Evolutionary conservation across 129 eudicot species (phyloP).

Genomic region (Flaveria trinervia): DNA sequence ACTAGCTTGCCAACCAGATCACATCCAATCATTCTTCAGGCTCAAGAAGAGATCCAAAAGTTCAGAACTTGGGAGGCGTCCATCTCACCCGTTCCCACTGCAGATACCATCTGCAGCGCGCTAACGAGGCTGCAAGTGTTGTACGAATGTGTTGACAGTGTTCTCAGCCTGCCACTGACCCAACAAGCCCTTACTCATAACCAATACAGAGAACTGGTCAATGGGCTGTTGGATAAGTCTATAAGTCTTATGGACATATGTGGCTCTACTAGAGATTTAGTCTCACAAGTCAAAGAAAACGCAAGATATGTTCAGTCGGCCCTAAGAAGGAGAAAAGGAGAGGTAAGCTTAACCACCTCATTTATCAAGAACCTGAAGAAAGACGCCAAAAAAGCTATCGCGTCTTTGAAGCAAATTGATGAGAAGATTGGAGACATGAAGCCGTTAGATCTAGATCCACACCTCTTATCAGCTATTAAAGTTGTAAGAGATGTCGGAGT

Average conservation of each 20-base stretch:
- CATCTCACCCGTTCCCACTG: conserved; percentile 5
- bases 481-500: conserved; percentile 17
- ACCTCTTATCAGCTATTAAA: conserved; percentile 13
- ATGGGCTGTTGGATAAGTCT: conserved; percentile 18
- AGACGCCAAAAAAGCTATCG: conserved; percentile 14
- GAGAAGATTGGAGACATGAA: conserved; percentile 21
- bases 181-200: conserved; percentile 18
- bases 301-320: background rate
- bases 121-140: conserved; percentile 7
- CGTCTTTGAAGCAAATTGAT: conserved; percentile 14
- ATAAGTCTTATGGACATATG: conserved; percentile 18
- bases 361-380: conserved; percentile 19
- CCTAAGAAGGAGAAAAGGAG: conserved; percentile 9
- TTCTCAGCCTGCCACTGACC: conserved; percentile 12
- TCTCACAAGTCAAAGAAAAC: conserved; percentile 12
- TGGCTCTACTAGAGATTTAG: conserved; percentile 19
- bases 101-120: conserved; percentile 15
- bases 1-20: conserved; percentile 11
- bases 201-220: conserved; percentile 11
- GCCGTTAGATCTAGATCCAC: conserved; percentile 15
- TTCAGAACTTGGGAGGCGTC: conserved; percentile 13
- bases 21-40: conserved; percentile 17
- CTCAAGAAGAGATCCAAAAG: conserved; percentile 18
- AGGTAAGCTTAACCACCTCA: conserved; percentile 15
- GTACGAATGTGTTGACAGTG: conserved; percentile 15